Percentiles rank a stretch among this genome's conserved stretches.
These are phyloP conservation scores for Nyctanthes arbortristis DNA, from an alignment of 257 asterid species.

Conservation along the genomic window DNA sequence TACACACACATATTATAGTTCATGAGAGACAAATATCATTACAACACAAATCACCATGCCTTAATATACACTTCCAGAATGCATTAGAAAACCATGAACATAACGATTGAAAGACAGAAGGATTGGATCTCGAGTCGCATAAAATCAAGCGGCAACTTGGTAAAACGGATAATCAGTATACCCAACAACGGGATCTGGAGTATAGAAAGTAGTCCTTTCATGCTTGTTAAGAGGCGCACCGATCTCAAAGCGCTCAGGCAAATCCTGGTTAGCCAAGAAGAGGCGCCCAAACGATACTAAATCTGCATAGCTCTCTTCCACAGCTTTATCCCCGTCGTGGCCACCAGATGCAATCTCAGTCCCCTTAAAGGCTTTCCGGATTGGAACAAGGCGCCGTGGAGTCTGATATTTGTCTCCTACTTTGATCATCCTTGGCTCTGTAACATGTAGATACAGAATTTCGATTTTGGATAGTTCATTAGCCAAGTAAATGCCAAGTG, in stretches of 20 bases:
- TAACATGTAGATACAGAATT: too few species aligned
- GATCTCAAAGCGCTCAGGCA: conserved; percentile 34
- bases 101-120: background rate
- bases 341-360: conserved; percentile 39
- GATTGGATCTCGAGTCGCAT: too few species aligned
- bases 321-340: too few species aligned
- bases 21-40: too few species aligned
- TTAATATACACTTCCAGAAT: too few species aligned
- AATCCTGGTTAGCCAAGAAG: conserved; percentile 46
- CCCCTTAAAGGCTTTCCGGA: conserved; percentile 29
- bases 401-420: background rate
- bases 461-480: too few species aligned
- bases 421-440: too few species aligned
- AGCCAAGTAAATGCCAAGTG: too few species aligned
- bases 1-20: too few species aligned
- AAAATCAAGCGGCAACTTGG: background rate
- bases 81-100: too few species aligned
- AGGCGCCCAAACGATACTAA: conserved; percentile 42
- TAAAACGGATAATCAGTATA: conserved; percentile 44
- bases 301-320: conserved; percentile 39
- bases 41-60: too few species aligned
- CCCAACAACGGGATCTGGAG: conserved; percentile 41
- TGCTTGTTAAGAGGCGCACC: conserved; percentile 35
- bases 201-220: conserved; percentile 33
- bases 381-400: too few species aligned